Conservation (phyloP, 805 yeast species). For the Ogataea allantospora region DNA sequence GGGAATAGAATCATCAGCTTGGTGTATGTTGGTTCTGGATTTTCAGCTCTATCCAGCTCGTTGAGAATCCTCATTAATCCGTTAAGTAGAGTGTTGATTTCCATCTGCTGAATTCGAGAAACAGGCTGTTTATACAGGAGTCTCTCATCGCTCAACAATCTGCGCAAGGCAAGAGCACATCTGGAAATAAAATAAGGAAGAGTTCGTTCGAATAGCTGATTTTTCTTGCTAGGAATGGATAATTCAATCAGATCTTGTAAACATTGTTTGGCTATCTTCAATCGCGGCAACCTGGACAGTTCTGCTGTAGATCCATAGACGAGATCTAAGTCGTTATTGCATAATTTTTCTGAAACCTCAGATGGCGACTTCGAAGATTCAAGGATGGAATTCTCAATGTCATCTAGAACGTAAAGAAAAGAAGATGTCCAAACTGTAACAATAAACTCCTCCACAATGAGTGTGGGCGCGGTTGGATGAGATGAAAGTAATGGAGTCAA, state of each 20-base stretch:
- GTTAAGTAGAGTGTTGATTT: slow-evolving; percentile 46
- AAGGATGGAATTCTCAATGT: slow-evolving; percentile 40
- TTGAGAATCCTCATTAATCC: slow-evolving; percentile 36
- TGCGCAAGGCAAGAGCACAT: slow-evolving; percentile 57
- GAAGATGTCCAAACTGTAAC: slow-evolving; percentile 56
- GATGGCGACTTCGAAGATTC: slow-evolving; percentile 25
- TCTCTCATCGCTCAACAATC: slow-evolving; percentile 61
- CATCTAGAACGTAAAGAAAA: slow-evolving; percentile 56
- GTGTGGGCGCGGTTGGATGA: slow-evolving; percentile 21
- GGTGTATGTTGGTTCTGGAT: slow-evolving; percentile 2
- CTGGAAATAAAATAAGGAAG: slow-evolving; percentile 55
- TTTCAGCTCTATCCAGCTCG: slow-evolving; percentile 2
- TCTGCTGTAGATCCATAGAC: slow-evolving; percentile 65
- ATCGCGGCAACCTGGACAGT: slow-evolving; percentile 42
- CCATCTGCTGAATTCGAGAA: slow-evolving; percentile 62
- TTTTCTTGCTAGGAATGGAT: slow-evolving; percentile 28
- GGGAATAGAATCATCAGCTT: slow-evolving; percentile 21
- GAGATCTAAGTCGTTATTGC: slow-evolving; percentile 43
- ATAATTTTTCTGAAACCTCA: slow-evolving; percentile 39
- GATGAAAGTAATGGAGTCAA: slow-evolving; percentile 42
- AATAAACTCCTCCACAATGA: slow-evolving; percentile 43
- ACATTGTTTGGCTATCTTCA: slow-evolving; percentile 52
- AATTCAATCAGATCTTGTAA: slow-evolving; percentile 50
- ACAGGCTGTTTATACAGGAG: slow-evolving; percentile 63
- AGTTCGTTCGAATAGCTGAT: slow-evolving; percentile 28